A percentile compares a stretch with the other conserved stretches of the same genome.
These are phyloP conservation scores for Cystobasidium sp. DNA, from an alignment of 1,284 basidiomycete species.

Conservation along the genomic window DNA sequence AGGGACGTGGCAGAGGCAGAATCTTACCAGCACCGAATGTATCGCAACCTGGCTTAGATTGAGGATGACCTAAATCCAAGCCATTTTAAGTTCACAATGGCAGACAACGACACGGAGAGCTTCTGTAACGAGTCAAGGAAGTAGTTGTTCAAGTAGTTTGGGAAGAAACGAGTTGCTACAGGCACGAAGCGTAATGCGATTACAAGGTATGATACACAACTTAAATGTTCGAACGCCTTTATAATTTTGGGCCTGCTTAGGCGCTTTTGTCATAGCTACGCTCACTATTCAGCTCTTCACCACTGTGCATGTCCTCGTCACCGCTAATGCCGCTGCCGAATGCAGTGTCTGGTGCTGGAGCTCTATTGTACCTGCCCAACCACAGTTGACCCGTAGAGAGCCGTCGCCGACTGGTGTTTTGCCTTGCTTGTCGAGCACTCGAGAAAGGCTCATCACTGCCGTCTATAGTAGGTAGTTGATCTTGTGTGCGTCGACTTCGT, in stretches of 20 bases:
- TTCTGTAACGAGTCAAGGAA: background rate
- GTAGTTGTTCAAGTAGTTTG: background rate
- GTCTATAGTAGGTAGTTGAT: background rate
- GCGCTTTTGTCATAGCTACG: constrained; percentile 24
- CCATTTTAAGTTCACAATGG: too few relatives aligned
- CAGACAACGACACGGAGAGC: too few relatives aligned
- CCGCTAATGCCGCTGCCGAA: constrained; percentile 37
- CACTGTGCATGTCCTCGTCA: constrained; percentile 26
- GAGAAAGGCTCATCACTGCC: background rate
- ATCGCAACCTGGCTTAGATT: constrained; percentile 26
- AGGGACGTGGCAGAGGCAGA: constrained; percentile 27
- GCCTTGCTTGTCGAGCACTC: constrained; percentile 1
- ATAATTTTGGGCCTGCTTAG: background rate
- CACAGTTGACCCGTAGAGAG: constrained; percentile 37
- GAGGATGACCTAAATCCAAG: background rate
- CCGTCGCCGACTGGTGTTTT: constrained; percentile 13
- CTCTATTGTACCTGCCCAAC: constrained; percentile 30
- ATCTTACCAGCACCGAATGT: constrained; percentile 16
- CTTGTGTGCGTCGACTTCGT: background rate
- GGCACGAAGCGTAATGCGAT: background rate
- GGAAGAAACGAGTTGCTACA: background rate
- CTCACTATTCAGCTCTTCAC: constrained; percentile 33
- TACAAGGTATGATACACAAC: constrained; percentile 2
- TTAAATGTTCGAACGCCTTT: background rate
- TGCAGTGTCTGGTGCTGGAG: constrained; percentile 9